Conservation (phyloP, 2,329 filamentous ascomycete species). For the Neophaeococcomyces aloes region DNA sequence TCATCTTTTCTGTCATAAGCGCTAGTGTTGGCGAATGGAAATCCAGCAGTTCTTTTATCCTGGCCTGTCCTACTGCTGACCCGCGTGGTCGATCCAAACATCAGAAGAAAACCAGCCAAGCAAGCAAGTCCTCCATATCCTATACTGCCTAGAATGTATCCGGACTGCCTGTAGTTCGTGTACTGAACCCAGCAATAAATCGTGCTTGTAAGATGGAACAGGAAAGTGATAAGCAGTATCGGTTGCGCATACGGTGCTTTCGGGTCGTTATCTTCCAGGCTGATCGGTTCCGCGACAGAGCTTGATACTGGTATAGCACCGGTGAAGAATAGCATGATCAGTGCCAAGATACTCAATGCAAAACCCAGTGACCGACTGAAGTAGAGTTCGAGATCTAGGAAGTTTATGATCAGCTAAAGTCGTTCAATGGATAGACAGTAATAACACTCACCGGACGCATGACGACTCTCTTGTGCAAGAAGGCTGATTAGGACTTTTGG, state of each 20-base stretch:
- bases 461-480: slow-evolving; percentile 47
- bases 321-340: slow-evolving; percentile 57
- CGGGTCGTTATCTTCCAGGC: slow-evolving; percentile 35
- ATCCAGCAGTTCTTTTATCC: slow-evolving; percentile 56
- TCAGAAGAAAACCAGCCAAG: slow-evolving; percentile 54
- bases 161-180: slow-evolving; percentile 42
- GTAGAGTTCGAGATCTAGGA: slow-evolving; percentile 56
- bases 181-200: slow-evolving; percentile 62
- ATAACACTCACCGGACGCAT: slow-evolving; percentile 39
- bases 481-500: slow-evolving; percentile 53
- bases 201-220: slow-evolving; percentile 54
- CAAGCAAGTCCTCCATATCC: slow-evolving; percentile 48
- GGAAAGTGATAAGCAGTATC: slow-evolving; percentile 53
- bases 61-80: slow-evolving; percentile 54
- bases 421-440: slow-evolving; percentile 1
- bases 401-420: slow-evolving; percentile 8
- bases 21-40: slow-evolving; percentile 53
- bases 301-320: slow-evolving; percentile 57
- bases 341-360: slow-evolving; percentile 52
- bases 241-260: slow-evolving; percentile 56
- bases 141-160: slow-evolving; percentile 50
- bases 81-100: slow-evolving; percentile 48
- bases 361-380: slow-evolving; percentile 62
- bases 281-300: slow-evolving; percentile 31
- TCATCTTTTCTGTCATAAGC: slow-evolving; percentile 43